These are phyloP conservation scores for Schizosaccharomyces osmophilus DNA, from an alignment of 805 yeast species.

Conservation along the genomic window DNA sequence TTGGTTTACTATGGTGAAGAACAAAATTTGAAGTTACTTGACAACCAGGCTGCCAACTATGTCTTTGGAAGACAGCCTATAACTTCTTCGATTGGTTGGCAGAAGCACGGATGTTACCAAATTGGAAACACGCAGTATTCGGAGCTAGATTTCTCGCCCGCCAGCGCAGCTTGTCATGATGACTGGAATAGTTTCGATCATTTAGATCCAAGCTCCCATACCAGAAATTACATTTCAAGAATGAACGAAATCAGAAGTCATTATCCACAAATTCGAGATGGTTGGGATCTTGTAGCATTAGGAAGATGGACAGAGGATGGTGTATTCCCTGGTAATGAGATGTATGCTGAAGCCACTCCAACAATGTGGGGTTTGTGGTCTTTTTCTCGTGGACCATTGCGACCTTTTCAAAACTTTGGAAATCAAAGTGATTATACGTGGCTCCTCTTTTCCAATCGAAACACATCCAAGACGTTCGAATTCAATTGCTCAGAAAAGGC, in stretches of 20 bases:
- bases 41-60: slow-evolving; percentile 1
- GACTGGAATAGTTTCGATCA: background rate
- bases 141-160: background rate
- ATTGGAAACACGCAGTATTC: background rate
- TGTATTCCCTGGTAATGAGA: background rate
- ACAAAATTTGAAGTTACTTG: background rate
- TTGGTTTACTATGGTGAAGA: background rate
- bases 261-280: background rate
- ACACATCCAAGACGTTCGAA: background rate
- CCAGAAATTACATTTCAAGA: background rate
- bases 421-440: background rate
- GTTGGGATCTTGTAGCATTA: background rate
- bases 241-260: background rate
- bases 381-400: background rate
- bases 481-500: background rate
- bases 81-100: background rate
- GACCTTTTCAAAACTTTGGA: background rate
- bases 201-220: background rate
- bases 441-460: background rate
- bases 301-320: slow-evolving; percentile 1
- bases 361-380: slow-evolving; percentile 1
- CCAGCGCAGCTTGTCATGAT: background rate
- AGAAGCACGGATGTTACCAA: slow-evolving; percentile 1
- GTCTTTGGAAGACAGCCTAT: background rate
- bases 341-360: background rate